Conservation (phyloP, 768 basidiomycete species). For the Gymnopilus dilepis region DNA sequence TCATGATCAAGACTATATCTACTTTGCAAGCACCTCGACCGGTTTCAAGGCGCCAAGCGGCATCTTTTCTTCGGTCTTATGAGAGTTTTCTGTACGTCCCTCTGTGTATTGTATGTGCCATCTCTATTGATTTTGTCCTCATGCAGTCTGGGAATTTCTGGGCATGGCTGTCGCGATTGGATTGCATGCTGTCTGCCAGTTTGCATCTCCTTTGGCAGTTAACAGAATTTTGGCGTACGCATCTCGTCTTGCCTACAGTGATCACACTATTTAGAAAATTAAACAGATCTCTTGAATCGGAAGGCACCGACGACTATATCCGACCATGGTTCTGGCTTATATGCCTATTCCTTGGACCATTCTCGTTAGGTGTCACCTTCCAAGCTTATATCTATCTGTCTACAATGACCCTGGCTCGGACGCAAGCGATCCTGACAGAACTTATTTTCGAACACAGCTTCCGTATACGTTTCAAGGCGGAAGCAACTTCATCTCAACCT, state of each 20-base stretch:
- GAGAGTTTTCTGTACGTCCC: slow-evolving; percentile 38
- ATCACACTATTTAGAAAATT: not conserved
- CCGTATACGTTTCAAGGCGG: slow-evolving; percentile 65
- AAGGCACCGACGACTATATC: slow-evolving; percentile 51
- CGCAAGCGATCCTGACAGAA: slow-evolving; percentile 50
- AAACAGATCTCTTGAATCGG: slow-evolving; percentile 59
- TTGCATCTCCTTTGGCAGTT: slow-evolving; percentile 45
- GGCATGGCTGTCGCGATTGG: slow-evolving; percentile 34
- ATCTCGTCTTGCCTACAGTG: not conserved
- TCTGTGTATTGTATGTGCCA: not conserved
- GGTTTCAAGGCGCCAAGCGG: slow-evolving; percentile 42
- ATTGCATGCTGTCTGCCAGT: slow-evolving; percentile 32
- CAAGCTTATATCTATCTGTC: slow-evolving; percentile 62
- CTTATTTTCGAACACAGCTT: slow-evolving; percentile 54
- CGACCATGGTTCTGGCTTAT: slow-evolving; percentile 73
- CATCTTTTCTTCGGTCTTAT: slow-evolving; percentile 55
- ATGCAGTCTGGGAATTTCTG: slow-evolving; percentile 33
- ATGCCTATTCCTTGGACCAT: slow-evolving; percentile 54
- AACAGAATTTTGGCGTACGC: slow-evolving; percentile 45
- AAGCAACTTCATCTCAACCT: slow-evolving; percentile 14
- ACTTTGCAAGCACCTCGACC: slow-evolving; percentile 40
- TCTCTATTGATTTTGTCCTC: not conserved
- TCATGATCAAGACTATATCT: slow-evolving; percentile 14
- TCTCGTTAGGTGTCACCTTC: slow-evolving; percentile 46
- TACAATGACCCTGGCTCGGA: slow-evolving; percentile 45